Base-by-base conservation (phyloP, 176 grass and related monocot species). In the Avena sativa region DNA sequence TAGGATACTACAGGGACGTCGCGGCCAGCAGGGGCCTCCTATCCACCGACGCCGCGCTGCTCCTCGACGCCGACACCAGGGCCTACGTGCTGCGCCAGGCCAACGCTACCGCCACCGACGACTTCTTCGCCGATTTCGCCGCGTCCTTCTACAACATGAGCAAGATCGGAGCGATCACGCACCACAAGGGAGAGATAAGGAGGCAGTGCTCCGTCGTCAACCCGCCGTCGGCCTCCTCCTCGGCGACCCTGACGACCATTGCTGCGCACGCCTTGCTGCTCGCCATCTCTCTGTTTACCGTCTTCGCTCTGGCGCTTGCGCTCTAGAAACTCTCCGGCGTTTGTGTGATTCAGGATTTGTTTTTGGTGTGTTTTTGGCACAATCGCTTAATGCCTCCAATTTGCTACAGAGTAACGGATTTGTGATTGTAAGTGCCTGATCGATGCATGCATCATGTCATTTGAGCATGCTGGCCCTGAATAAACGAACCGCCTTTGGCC, bases 81-180 rank as follows among this genome's bases (percentile, higher is more conserved):
- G 87, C 80, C 14, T 94, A 91, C 61, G 87, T 94, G 71, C 28
- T 66, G 19, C 28, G 43, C 44, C 92, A 91, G 56, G 80, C 68
- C 17, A 91, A 88, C 32, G 92, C 86, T 52, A 86, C 88, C 4
- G 26, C 64, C 9, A 0, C 11, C 26, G 67, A 71, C 48, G 32
- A 79, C 6, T 90, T 93, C 85, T 89, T 88, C 57, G 62, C 80
- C 52, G 89, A 93, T 56, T 90, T 90, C 56, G 74, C 84, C 32
- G 57, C 0, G 0, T 83, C 89, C 56, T 87, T 90, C 74, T 12
- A 85, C 64, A 65, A 63, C 71, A 88, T 90, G 82, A 84, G 85
- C 71, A 85, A 50, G 65, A 87, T 93, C 44, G 78, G 78, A 51
- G 56, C 1, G 36, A 71, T 93, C 38, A 61, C 88, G 14, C 76